Conservation (phyloP, 345 rosid species). For the Dimocarpus longan region DNA sequence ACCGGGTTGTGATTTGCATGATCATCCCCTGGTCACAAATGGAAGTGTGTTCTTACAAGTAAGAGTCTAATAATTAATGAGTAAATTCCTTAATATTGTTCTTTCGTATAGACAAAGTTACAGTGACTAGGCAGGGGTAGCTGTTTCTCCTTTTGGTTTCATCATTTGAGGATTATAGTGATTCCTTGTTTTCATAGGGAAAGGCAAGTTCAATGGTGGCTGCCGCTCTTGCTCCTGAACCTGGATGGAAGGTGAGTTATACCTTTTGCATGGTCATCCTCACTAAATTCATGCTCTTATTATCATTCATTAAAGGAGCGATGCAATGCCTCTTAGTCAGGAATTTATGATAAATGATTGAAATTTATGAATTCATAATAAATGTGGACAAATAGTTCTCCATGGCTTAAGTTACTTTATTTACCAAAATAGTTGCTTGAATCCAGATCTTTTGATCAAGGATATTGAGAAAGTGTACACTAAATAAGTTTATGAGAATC, state of each 20-base stretch:
- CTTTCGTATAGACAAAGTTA: not conserved
- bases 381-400: not conserved
- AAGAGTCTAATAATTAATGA: constrained; percentile 12
- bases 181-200: constrained; percentile 50
- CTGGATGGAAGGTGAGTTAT: constrained; percentile 75
- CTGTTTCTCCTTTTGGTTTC: not conserved
- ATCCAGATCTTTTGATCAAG: not conserved
- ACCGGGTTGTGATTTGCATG: constrained; percentile 79
- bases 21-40: constrained; percentile 71
- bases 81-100: not conserved
- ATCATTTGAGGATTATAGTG: constrained; percentile 8
- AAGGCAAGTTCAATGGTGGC: constrained; percentile 98
- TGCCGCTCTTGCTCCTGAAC: constrained; percentile 71
- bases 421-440: not conserved
- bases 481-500: not conserved
- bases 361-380: not conserved
- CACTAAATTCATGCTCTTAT: no score
- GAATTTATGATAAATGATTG: not conserved
- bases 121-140: not conserved
- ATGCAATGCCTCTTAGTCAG: not conserved
- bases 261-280: not conserved
- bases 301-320: not conserved
- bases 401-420: not conserved
- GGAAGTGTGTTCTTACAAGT: constrained; percentile 86
- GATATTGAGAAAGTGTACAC: not conserved